Evolutionary conservation across 108 stramenopile genomes (phyloP), one percentile per base, ranked within the genome.

Genomic region (Cylindrotheca closterium): DNA sequence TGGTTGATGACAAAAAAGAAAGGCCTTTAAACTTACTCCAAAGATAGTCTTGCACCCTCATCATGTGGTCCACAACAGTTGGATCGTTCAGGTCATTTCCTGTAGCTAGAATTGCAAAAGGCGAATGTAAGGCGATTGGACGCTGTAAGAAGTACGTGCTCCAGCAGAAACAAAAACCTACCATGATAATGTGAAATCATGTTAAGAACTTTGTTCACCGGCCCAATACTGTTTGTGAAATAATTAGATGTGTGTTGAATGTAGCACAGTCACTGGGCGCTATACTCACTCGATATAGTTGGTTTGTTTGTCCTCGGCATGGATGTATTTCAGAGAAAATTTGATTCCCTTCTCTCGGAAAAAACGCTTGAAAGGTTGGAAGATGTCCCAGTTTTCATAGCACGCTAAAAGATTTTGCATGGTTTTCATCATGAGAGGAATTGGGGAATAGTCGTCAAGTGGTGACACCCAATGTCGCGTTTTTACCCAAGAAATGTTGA

Each of bases 141-240:
- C n/a, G n/a, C n/a, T n/a, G n/a, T n/a, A 65, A 27, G 33, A 48
- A 15, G 7, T 37, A 27, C n/a, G 33, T 19, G 21, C 31, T 18
- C 34, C 30, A 50, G 21, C 17, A 8, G 7, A 18, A 21, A 26
- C 1, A 2, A 15, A 4, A n/a, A 48, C 78, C 55, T 66, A 79
- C 78, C 77, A 76, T 89, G 83, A 73, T 73, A 89, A 23, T 85
- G 81, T 17, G 86, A 86, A 28, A 98, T 57, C 85, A 98, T 90
- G 73, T 99, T 96, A 58, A 98, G 74, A 0, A 92, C 92, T 67
- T 99, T 99, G 82, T 99, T 99, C 57, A 99, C 98, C 4, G 98
- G 98, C 0, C 98, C 98, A 74, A 99, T 99, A 67, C 37, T 42
- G 37, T 15, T n/a, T n/a, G 91, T 81, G 33, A 93, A 71, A 21